Evolutionary conservation across 2,329 filamentous ascomycete species (phyloP).

Genomic region (Ophiostoma sp.): DNA sequence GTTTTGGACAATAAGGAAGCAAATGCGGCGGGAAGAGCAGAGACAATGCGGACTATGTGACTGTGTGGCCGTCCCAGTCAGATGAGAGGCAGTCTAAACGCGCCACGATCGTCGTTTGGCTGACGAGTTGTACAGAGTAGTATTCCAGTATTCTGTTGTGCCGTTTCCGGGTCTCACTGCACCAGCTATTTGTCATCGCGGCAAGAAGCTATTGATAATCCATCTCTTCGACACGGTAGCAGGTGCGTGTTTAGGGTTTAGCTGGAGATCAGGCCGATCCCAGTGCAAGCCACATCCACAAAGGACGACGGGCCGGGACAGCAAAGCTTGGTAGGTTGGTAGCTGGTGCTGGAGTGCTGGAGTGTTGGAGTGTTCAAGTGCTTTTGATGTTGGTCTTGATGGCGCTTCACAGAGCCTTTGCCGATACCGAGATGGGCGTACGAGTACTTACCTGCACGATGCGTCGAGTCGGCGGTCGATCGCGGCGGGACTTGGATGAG

Average conservation of each 20-base stretch:
- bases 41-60: not conserved
- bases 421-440: too few relatives aligned
- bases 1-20: not conserved
- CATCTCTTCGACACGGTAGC: too few relatives aligned
- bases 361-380: not conserved
- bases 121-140: not conserved
- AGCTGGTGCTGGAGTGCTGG: not conserved
- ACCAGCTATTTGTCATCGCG: not conserved
- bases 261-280: slow-evolving; percentile 4
- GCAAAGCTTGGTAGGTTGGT: too few relatives aligned
- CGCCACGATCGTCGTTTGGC: not conserved
- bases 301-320: not conserved
- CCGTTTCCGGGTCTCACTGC: slow-evolving; percentile 4
- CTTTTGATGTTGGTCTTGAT: not conserved
- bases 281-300: slow-evolving; percentile 4
- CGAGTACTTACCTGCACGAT: too few relatives aligned
- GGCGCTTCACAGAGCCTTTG: not conserved
- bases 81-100: not conserved
- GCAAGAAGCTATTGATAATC: not conserved
- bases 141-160: not conserved
- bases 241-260: not conserved
- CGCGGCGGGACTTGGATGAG: too few relatives aligned
- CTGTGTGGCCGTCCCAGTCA: too few relatives aligned
- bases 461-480: too few relatives aligned
- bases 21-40: not conserved